Conservation (phyloP, 2,329 filamentous ascomycete species). For the Fusarium equiseti region DNA sequence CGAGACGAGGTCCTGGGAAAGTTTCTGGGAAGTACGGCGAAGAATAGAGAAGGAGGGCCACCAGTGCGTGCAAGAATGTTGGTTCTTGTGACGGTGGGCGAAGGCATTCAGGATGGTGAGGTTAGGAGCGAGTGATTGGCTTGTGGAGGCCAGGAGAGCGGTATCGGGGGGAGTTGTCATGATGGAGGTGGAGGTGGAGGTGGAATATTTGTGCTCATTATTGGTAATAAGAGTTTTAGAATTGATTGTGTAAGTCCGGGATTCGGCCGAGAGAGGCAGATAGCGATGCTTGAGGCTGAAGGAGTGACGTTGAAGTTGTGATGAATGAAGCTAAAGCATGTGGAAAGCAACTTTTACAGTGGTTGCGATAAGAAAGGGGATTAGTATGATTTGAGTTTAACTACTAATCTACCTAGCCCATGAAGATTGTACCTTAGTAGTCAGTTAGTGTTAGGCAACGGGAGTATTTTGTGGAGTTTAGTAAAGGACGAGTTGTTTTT, state of each 20-base stretch:
- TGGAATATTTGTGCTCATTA: slow-evolving; percentile 6
- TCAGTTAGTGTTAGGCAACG: not conserved
- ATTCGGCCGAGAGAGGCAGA: slow-evolving; percentile 14
- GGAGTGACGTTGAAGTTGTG: slow-evolving; percentile 19
- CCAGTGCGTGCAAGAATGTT: slow-evolving; percentile 86
- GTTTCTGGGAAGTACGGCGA: slow-evolving; percentile 71
- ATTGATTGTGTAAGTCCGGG: slow-evolving; percentile 13
- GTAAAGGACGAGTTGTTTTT: not conserved
- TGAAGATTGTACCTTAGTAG: not conserved
- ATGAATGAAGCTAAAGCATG: slow-evolving; percentile 2
- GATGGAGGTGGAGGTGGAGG: slow-evolving; percentile 14
- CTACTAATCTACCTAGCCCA: not conserved
- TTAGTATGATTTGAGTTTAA: not conserved
- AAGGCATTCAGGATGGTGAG: slow-evolving; percentile 75
- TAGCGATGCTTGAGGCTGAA: slow-evolving; percentile 13
- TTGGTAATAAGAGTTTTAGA: slow-evolving; percentile 4
- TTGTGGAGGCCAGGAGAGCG: slow-evolving; percentile 29
- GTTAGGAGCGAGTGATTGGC: slow-evolving; percentile 54
- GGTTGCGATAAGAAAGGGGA: slow-evolving; percentile 30
- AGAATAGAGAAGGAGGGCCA: slow-evolving; percentile 80
- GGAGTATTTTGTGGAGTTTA: not conserved
- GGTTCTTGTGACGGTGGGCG: slow-evolving; percentile 88
- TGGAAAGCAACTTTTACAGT: slow-evolving; percentile 13
- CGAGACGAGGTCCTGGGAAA: slow-evolving; percentile 55
- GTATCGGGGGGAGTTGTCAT: slow-evolving; percentile 22